Conservation (phyloP, 2,329 filamentous ascomycete species). For the Trichoderma koningiopsis region DNA sequence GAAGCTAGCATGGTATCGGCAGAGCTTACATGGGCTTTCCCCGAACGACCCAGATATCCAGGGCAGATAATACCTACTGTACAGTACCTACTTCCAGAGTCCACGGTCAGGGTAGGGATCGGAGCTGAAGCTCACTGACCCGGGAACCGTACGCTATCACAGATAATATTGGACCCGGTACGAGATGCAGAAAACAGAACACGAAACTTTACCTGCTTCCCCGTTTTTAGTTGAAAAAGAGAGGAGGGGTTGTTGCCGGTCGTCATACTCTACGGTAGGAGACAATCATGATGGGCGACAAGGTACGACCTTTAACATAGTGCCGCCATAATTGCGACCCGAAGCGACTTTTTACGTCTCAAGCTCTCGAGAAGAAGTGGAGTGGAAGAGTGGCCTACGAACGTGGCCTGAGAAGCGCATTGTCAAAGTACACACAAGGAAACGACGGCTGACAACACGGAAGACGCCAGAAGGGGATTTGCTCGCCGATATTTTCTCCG, state of each 20-base stretch:
- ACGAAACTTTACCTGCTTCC: neutral
- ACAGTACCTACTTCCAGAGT: neutral
- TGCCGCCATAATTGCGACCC: neutral
- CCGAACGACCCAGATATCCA: neutral
- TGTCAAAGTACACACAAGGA: conserved; percentile 1
- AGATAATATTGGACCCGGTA: neutral
- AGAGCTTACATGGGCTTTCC: neutral
- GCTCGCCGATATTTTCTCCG: neutral
- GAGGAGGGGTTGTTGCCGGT: neutral
- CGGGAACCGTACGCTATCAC: neutral
- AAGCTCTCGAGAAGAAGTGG: neutral
- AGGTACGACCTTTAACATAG: neutral
- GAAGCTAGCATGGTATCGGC: neutral
- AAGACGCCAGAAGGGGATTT: neutral
- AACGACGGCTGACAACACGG: neutral
- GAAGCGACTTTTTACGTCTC: neutral
- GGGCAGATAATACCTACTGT: neutral
- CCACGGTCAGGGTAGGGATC: neutral
- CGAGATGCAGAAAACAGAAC: neutral
- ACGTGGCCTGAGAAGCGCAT: neutral
- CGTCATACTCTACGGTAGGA: neutral
- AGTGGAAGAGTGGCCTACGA: neutral
- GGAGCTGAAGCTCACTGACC: neutral
- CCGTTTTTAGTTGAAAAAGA: neutral
- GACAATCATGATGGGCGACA: neutral